These are phyloP conservation scores for Boletus rex-veris DNA, from an alignment of 768 basidiomycete species.

Conservation along the genomic window DNA sequence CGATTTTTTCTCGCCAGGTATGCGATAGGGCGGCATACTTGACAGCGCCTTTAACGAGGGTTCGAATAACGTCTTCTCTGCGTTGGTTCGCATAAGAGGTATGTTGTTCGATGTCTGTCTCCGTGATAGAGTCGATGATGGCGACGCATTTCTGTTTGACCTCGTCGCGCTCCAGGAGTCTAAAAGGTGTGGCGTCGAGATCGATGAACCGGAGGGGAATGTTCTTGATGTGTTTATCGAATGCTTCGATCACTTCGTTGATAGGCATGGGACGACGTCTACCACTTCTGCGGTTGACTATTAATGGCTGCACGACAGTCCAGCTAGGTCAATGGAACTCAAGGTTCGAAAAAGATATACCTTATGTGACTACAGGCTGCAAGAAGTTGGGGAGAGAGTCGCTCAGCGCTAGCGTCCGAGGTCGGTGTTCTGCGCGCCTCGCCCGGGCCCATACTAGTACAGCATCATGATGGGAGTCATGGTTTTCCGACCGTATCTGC, in stretches of 20 bases:
- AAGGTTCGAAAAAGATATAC: too few species aligned
- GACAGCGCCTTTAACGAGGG: neutral
- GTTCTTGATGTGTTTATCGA: neutral
- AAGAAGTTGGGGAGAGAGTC: too few species aligned
- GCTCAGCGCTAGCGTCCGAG: too few species aligned
- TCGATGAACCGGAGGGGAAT: constrained; percentile 1
- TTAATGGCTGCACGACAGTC: too few species aligned
- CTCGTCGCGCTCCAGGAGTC: neutral
- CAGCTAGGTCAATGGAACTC: too few species aligned
- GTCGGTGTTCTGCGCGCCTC: too few species aligned
- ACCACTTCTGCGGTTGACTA: too few species aligned
- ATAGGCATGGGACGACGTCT: neutral
- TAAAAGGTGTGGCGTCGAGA: neutral
- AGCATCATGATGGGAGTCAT: too few species aligned
- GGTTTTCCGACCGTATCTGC: too few species aligned
- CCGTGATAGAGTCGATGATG: constrained; percentile 1
- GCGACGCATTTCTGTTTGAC: neutral
- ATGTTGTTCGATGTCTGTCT: constrained; percentile 4
- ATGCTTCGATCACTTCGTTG: constrained; percentile 4
- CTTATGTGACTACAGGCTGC: too few species aligned
- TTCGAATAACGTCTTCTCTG: neutral
- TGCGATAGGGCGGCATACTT: constrained; percentile 7
- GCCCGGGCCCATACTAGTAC: too few species aligned
- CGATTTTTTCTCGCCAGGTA: neutral
- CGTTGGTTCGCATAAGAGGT: neutral